These are phyloP conservation scores for Clonostachys rhizophaga DNA, from an alignment of 2,329 filamentous ascomycete species.

Conservation along the genomic window DNA sequence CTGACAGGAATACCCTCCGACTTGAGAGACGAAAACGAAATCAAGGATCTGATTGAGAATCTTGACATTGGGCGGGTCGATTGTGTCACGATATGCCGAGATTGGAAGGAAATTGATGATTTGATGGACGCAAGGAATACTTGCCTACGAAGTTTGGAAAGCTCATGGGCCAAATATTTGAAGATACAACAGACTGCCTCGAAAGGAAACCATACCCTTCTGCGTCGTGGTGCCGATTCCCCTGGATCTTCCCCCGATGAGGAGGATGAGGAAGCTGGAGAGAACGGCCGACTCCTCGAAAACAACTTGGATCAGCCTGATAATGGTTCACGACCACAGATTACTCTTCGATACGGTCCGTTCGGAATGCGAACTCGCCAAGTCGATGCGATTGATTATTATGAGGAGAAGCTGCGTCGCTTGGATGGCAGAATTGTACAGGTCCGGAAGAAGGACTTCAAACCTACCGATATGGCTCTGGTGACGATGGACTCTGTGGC, in stretches of 20 bases:
- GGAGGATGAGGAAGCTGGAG: conserved; percentile 38
- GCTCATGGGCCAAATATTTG: conserved; percentile 71
- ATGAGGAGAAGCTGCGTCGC: conserved; percentile 75
- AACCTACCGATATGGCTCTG: conserved; percentile 80
- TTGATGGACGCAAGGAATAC: conserved; percentile 64
- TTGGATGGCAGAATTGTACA: conserved; percentile 70
- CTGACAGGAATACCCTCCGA: conserved; percentile 82
- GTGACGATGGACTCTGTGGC: conserved; percentile 97
- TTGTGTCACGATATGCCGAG: conserved; percentile 75
- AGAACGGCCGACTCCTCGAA: conserved; percentile 56
- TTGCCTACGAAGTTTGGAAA: conserved; percentile 70
- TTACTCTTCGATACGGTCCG: conserved; percentile 74
- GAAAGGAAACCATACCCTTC: not conserved
- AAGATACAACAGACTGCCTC: conserved; percentile 9
- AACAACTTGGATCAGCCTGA: conserved; percentile 23
- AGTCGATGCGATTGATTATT: conserved; percentile 92
- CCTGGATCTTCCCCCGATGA: not conserved
- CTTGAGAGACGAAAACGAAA: conserved; percentile 73
- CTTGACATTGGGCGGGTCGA: conserved; percentile 88
- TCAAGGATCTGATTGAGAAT: conserved; percentile 83
- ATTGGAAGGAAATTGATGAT: conserved; percentile 80
- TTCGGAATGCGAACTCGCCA: conserved; percentile 66
- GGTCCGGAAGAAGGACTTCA: conserved; percentile 71
- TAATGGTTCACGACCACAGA: conserved; percentile 56
- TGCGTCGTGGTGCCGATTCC: too few species aligned